These are phyloP conservation scores for Rhodomyrtus tomentosa DNA, from an alignment of 345 rosid species.

Conservation along the genomic window DNA sequence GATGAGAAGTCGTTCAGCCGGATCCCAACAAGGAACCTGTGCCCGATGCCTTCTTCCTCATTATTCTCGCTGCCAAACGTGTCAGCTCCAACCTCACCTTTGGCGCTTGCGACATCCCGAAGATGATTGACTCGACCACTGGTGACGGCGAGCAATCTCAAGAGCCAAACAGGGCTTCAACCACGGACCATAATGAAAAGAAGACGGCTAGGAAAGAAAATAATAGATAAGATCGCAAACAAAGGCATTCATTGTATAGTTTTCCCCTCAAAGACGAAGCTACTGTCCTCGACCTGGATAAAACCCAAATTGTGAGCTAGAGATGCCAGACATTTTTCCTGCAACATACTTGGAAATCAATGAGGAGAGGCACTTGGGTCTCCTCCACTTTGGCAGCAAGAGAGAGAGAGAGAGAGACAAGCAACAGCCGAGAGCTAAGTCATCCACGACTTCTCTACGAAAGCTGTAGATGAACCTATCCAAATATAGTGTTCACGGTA, in stretches of 20 bases:
- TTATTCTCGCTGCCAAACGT: conserved; percentile 17
- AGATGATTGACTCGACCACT: conserved; percentile 6
- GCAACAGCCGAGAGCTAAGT: conserved; percentile 42
- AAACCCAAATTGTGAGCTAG: background rate
- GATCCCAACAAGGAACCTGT: conserved; percentile 26
- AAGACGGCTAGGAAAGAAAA: too few species aligned
- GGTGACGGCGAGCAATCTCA: background rate
- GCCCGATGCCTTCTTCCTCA: conserved; percentile 37
- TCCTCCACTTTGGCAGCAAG: conserved; percentile 38
- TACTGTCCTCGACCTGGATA: conserved; percentile 39
- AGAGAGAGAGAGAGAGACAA: too few species aligned
- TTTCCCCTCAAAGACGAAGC: conserved; percentile 32
- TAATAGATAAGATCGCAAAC: too few species aligned
- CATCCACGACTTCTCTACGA: conserved; percentile 54
- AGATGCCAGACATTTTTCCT: background rate
- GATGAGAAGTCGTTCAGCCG: conserved; percentile 13
- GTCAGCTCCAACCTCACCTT: conserved; percentile 63
- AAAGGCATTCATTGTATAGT: conserved; percentile 25
- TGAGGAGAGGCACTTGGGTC: background rate
- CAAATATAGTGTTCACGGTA: conserved; percentile 40
- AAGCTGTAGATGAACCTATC: conserved; percentile 45
- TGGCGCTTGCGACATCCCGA: conserved; percentile 28
- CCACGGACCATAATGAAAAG: background rate
- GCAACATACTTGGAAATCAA: too few species aligned
- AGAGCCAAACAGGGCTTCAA: conserved; percentile 5